These are phyloP conservation scores for Mycena belliarum DNA, from an alignment of 768 basidiomycete genomes.

Conservation along the genomic window DNA sequence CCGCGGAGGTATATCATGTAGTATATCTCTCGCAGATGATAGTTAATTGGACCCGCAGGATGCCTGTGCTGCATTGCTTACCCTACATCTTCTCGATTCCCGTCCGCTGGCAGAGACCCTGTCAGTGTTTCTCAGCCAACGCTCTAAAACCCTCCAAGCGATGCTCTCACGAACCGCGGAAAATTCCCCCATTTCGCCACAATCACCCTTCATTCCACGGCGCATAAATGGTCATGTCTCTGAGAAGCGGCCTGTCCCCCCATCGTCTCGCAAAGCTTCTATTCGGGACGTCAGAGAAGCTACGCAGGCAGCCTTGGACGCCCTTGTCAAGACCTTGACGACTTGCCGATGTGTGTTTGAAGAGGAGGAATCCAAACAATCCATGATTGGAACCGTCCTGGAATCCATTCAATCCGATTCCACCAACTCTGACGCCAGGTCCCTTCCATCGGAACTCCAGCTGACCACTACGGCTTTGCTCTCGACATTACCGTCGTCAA, in stretches of 20 bases:
- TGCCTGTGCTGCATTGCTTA: constrained; percentile 74
- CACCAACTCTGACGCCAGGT: constrained; percentile 22
- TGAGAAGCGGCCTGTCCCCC: constrained; percentile 19
- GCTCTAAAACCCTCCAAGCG: constrained; percentile 56
- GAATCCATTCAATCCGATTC: constrained; percentile 61
- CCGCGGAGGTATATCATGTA: constrained; percentile 48
- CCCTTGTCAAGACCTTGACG: constrained; percentile 59
- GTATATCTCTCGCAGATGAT: neutral
- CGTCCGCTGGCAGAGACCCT: constrained; percentile 76
- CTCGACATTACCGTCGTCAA: constrained; percentile 74
- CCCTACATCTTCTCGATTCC: constrained; percentile 88
- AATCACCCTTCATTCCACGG: constrained; percentile 11
- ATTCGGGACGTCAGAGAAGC: constrained; percentile 57
- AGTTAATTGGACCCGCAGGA: constrained; percentile 44
- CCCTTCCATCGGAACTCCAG: constrained; percentile 52
- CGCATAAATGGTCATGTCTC: constrained; percentile 37
- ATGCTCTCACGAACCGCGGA: constrained; percentile 39
- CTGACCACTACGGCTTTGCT: constrained; percentile 72
- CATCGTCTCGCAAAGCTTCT: constrained; percentile 32
- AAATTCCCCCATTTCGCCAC: constrained; percentile 17
- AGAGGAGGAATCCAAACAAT: constrained; percentile 31
- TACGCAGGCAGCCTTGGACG: constrained; percentile 51
- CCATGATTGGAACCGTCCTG: constrained; percentile 60
- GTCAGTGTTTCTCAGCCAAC: constrained; percentile 68
- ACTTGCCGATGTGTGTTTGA: constrained; percentile 61